A percentile compares a stretch with the other conserved stretches of the same genome.
phyloP scores from a whole-genome alignment of 2,329 filamentous ascomycete genomes.

The Ceratocystis cubensis region DNA sequence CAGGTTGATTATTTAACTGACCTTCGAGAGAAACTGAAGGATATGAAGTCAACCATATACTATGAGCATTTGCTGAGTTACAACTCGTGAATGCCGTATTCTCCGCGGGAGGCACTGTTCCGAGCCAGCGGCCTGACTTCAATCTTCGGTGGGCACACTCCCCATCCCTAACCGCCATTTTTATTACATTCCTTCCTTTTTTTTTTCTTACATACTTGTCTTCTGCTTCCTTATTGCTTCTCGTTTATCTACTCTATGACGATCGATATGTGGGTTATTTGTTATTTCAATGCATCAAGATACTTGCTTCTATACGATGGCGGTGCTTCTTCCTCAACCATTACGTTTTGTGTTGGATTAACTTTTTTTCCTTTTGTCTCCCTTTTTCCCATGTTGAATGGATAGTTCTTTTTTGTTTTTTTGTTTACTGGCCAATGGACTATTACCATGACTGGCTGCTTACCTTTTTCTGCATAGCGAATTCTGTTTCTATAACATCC shows the following conservation, averaged over 20 bases:
- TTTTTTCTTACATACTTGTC: not conserved
- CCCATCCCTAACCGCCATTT: not conserved
- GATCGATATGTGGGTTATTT: constrained; percentile 14
- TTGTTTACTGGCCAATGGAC: not conserved
- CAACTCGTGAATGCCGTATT: constrained; percentile 4
- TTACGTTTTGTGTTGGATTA: not conserved
- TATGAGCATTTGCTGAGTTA: constrained; percentile 30
- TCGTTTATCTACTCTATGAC: constrained; percentile 16
- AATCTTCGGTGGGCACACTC: not conserved
- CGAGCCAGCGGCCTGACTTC: no score
- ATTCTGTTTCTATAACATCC: not conserved
- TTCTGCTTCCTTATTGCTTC: constrained; percentile 6
- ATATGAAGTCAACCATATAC: constrained; percentile 50
- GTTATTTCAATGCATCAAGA: constrained; percentile 7
- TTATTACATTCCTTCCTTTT: not conserved
- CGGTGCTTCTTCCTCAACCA: not conserved
- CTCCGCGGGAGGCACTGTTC: no score
- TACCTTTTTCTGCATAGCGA: constrained; percentile 6
- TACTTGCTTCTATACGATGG: not conserved
- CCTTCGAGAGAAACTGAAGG: constrained; percentile 42
- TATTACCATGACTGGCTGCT: not conserved
- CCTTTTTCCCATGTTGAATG: not conserved
- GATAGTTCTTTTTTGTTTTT: not conserved
- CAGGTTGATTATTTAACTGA: constrained; percentile 40
- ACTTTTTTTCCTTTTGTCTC: not conserved